phyloP scores from a whole-genome alignment of 768 basidiomycete genomes.

The Pleurotus platypus region DNA sequence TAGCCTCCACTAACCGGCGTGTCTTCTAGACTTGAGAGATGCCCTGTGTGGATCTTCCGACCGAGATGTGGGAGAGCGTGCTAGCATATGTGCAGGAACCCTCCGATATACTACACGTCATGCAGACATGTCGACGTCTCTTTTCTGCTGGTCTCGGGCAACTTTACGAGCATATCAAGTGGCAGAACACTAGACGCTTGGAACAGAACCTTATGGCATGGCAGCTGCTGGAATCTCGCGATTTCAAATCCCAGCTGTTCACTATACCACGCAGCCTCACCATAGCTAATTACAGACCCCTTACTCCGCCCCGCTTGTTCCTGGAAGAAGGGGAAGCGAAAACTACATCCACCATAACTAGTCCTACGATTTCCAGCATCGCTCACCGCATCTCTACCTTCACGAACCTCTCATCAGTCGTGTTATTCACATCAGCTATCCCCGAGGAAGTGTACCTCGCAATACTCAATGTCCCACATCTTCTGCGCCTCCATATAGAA shows the following conservation, averaged over 20 bases:
- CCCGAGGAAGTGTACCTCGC: slow-evolving; percentile 1
- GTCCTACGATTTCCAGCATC: not conserved
- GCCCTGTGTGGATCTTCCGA: not conserved
- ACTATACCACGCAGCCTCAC: not conserved
- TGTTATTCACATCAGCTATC: not conserved
- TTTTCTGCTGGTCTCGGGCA: slow-evolving; percentile 2
- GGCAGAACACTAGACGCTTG: not conserved
- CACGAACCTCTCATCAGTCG: not conserved
- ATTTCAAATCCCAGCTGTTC: not conserved
- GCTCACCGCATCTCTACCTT: not conserved
- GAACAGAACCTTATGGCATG: slow-evolving; percentile 2
- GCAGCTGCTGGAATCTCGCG: not conserved
- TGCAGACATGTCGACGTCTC: slow-evolving; percentile 2
- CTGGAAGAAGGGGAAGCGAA: too few species aligned
- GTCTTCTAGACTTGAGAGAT: too few species aligned
- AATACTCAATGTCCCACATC: not conserved
- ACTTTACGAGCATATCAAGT: slow-evolving; percentile 5
- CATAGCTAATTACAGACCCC: not conserved
- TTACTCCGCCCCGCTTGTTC: too few species aligned
- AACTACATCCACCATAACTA: not conserved
- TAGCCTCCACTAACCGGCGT: too few species aligned
- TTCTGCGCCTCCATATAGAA: slow-evolving; percentile 1
- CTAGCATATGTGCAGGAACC: not conserved
- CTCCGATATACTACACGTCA: not conserved
- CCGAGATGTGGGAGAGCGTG: slow-evolving; percentile 1